Conservation (phyloP, 148 eudicot genomes). For the Agrostemma githago region DNA sequence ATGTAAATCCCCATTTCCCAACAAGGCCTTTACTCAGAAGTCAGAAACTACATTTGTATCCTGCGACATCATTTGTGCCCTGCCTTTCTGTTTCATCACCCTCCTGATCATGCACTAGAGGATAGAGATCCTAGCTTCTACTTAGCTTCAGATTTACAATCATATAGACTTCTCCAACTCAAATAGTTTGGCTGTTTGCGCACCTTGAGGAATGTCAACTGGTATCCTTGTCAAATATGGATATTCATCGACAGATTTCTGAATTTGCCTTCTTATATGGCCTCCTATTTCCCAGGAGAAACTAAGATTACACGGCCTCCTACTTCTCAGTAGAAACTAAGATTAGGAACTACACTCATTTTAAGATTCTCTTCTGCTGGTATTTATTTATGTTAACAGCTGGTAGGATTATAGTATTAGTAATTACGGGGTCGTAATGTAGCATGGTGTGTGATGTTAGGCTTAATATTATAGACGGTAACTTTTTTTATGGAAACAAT, state of each 20-base stretch:
- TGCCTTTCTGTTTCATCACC: neutral
- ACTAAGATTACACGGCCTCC: neutral
- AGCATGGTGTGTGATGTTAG: neutral
- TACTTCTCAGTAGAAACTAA: neutral
- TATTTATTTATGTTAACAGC: neutral
- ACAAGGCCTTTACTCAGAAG: neutral
- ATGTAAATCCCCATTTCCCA: slow-evolving; percentile 1
- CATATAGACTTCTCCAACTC: neutral
- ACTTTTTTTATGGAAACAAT: slow-evolving; percentile 5
- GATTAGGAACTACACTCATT: neutral
- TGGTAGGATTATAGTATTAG: too few relatives aligned
- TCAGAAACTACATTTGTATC: neutral
- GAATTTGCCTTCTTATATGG: neutral
- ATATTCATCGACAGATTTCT: neutral
- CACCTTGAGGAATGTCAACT: neutral
- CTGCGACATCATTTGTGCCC: neutral
- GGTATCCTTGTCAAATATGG: neutral
- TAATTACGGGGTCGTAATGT: too few relatives aligned
- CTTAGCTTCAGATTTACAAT: neutral
- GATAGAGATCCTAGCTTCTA: neutral
- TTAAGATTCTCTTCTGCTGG: neutral
- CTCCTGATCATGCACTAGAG: neutral
- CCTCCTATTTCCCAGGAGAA: neutral
- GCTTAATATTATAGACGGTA: neutral
- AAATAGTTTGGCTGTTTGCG: neutral